Percentiles rank a stretch among this genome's conserved stretches.
Conservation (phyloP, 78 protist genomes). For the Dictyostelium discoideum region dicty_2.7 NC_007089.4:4749501-4750000, state of each 20-base stretch:
- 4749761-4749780: conserved; percentile 61
- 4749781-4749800: conserved; percentile 35
- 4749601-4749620: conserved; percentile 34
- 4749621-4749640: conserved; percentile 37
- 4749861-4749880: conserved; percentile 51
- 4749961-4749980: conserved; percentile 62
- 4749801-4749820: conserved; percentile 79
- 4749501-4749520: conserved; percentile 33
- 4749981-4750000: conserved; percentile 70
- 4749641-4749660: conserved; percentile 33
- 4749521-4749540: background rate
- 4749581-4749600: conserved; percentile 6
- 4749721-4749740: conserved; percentile 53
- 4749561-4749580: conserved; percentile 33
- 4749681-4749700: conserved; percentile 69
- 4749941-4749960: background rate
- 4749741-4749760: conserved; percentile 76
- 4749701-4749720: conserved; percentile 71
- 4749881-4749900: conserved; percentile 44
- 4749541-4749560: conserved; percentile 24
- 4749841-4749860: conserved; percentile 30
- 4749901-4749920: too few species aligned
- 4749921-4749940: background rate
- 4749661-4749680: conserved; percentile 28
- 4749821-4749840: conserved; percentile 77